These are phyloP conservation scores for Candida namnaoensis DNA, from an alignment of 805 yeast genomes.

Conservation along the genomic window DNA sequence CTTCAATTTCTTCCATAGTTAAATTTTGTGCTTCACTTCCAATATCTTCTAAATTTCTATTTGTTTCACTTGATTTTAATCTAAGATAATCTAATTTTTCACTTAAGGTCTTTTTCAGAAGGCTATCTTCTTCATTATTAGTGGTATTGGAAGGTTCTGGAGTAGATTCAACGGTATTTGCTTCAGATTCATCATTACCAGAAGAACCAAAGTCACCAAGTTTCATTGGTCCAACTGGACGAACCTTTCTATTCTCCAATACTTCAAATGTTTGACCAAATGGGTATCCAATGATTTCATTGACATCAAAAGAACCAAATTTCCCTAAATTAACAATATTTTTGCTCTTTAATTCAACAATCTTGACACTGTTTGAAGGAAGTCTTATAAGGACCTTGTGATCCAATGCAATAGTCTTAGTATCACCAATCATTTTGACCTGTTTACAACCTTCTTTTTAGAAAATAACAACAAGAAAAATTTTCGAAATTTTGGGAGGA, in stretches of 20 bases:
- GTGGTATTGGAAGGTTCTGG: not conserved
- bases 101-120: constrained; percentile 13
- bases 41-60: constrained; percentile 58
- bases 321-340: constrained; percentile 74
- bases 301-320: constrained; percentile 78
- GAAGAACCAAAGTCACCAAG: constrained; percentile 20
- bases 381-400: constrained; percentile 52
- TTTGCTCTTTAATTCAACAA: constrained; percentile 56
- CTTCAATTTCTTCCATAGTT: constrained; percentile 75
- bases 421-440: too few species aligned
- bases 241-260: constrained; percentile 41
- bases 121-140: constrained; percentile 28
- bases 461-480: too few species aligned
- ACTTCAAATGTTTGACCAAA: constrained; percentile 90
- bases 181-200: constrained; percentile 18
- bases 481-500: too few species aligned
- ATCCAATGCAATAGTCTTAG: constrained; percentile 12
- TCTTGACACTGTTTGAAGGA: constrained; percentile 75
- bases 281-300: constrained; percentile 69
- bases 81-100: constrained; percentile 19
- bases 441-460: too few species aligned
- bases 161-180: too few species aligned
- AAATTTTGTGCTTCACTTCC: constrained; percentile 69
- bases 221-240: constrained; percentile 36
- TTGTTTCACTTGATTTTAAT: constrained; percentile 41